Evolutionary conservation across 192 early-diverging fungal genomes (phyloP), one percentile per base, ranked within the genome.

Genomic region (Phlyctochytrium bullatum): DNA sequence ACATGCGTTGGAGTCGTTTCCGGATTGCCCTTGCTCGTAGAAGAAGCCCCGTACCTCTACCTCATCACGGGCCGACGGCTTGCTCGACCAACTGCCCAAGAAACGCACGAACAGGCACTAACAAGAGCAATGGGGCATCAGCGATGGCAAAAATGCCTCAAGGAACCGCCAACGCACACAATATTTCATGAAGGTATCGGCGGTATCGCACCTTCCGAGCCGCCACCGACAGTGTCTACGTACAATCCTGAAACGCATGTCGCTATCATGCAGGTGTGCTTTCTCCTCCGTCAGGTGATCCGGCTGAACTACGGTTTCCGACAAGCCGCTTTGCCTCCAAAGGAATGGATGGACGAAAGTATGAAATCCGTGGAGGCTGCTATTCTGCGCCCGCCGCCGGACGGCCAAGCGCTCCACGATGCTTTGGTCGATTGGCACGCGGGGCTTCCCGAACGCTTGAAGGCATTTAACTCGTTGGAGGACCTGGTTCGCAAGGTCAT

Each of bases 391-490:
- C 61, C 50, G 1, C 61, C 68, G 3, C 36, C 47, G 29, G 61
- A 69, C 51, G 52, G 28, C 1, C 25, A 52, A 10, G 20, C 25
- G 6, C 61, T 69, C 25, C 68, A 69, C 52, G 52, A 69, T 32
- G 68, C 68, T 23, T 29, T 69, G 14, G 40, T 69, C 27, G 68
- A 69, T 53, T 69, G 61, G 29, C 59, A 69, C 52, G 27, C 36
- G 50, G 30, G 27, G 25, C 61, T 69, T 16, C 68, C 68, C 23
- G 30, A 36, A 10, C n/a, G 36, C 20, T 62, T 62, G 24, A 40
- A 56, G 32, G 59, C 61, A 25, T 69, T 69, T 36, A 6, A 34
- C 23, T 69, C 68, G 4, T 34, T 69, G 6, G 52, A 30, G 4
- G 59, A 69, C 10, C 59, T 69, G 25, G 29, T 53, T 29, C 40